Evolutionary conservation across 2,329 filamentous ascomycete genomes (phyloP), one percentile per base, ranked within the genome.

Genomic region (Pseudogymnoascus sp.): DNA sequence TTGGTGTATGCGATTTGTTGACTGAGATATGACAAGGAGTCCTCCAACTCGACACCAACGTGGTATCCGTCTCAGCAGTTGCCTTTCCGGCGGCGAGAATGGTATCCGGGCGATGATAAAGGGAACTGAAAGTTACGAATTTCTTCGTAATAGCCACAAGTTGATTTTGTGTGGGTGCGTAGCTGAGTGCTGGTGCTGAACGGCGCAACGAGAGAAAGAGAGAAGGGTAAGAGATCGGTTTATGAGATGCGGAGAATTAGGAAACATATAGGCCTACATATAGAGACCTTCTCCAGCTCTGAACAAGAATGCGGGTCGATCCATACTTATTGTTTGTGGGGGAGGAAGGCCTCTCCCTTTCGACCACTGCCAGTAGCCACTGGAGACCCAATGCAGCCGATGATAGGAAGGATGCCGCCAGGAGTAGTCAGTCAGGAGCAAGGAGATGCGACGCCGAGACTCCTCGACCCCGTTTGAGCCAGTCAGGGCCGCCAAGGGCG

Each of bases 201-300:
- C 10, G 33, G 11, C 29, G 11, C 50, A 56, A 56, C n/a, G 17
- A 56, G 50, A 56, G 46, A 31, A 26, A 26, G 23, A 26, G 6
- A 29, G 50, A 56, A 7, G 29, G 29, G 29, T 21, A 56, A 33
- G 50, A 56, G 29, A 15, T 56, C 17, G 29, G 29, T 33, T 33
- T 56, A 56, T 56, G 50, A 56, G 17, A 56, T 13, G 17, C 6
- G 50, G 50, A 19, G 29, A 56, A 56, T 26, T 9, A 56, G 26
- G 31, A 56, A 56, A 56, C 50, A 56, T 33, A 56, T 33, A 33
- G 50, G 50, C 50, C 50, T 56, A 56, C 50, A 56, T 33, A 19
- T 19, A 15, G 50, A 33, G 50, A 56, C 50, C 50, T 26, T n/a
- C 44, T 53, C 7, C 15, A 17, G 7, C 15, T 21, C 17, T 21